A percentile compares a stretch with the other conserved stretches of the same genome.
Conservation (phyloP, 495 filamentous ascomycete genomes). For the Jackrogersella minutella region DNA sequence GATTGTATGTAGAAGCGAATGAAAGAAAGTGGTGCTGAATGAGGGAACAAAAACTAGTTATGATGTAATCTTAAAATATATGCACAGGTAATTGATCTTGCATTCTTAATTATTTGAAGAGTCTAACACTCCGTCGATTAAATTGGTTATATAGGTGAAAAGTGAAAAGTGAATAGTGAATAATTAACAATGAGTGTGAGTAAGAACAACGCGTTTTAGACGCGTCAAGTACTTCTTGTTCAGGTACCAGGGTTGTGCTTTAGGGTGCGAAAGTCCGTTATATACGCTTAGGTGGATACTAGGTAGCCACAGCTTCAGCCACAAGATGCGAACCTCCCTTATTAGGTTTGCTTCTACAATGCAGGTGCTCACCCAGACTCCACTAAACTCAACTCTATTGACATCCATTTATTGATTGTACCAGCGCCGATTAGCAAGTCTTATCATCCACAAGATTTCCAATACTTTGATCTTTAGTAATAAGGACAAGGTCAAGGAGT, state of each 20-base stretch:
- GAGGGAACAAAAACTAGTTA: background rate
- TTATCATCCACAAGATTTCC: background rate
- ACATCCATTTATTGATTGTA: background rate
- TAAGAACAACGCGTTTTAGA: constrained; percentile 23
- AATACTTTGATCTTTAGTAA: no score
- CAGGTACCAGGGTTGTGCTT: no score
- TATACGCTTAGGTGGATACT: no score
- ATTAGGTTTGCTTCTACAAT: no score
- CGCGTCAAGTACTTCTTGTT: constrained; percentile 12
- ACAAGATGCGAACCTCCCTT: no score
- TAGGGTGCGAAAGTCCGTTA: no score
- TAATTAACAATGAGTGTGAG: background rate
- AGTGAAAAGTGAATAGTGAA: background rate
- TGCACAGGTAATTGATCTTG: background rate
- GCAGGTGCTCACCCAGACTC: background rate
- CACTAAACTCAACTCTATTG: background rate
- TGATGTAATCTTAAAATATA: background rate
- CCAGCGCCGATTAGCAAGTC: no score
- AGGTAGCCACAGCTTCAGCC: constrained; percentile 21
- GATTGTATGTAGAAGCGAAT: background rate
- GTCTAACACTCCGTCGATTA: background rate
- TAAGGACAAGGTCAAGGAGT: background rate
- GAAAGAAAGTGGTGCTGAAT: background rate
- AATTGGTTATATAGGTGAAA: background rate
- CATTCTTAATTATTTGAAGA: background rate